Evolutionary conservation across 768 basidiomycete species (phyloP).

Genomic region (Strobilomyces confusus): DNA sequence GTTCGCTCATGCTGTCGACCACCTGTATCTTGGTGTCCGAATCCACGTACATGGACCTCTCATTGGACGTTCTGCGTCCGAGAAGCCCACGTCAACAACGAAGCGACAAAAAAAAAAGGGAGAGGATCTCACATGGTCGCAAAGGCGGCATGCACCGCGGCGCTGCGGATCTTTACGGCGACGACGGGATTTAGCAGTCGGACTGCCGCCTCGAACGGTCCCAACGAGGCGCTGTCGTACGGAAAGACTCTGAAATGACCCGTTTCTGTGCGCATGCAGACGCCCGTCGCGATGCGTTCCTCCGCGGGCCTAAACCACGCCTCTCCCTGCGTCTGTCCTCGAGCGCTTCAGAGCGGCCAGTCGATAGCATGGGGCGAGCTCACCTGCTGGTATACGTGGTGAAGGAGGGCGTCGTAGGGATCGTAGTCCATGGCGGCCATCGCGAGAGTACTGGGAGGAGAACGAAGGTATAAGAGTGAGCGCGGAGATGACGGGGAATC

Average conservation of each 20-base stretch:
- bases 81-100: not conserved
- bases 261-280: constrained; percentile 66
- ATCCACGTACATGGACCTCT: constrained; percentile 64
- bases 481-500: not conserved
- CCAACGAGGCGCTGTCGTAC: constrained; percentile 70
- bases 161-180: constrained; percentile 74
- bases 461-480: constrained; percentile 10
- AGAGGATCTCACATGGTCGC: constrained; percentile 51
- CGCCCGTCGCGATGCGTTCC: constrained; percentile 72
- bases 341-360: not conserved
- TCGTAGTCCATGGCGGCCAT: constrained; percentile 63
- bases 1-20: constrained; percentile 60
- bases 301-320: constrained; percentile 84
- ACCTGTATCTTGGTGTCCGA: constrained; percentile 83
- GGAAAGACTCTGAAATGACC: constrained; percentile 78
- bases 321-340: constrained; percentile 68
- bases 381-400: constrained; percentile 75
- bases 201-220: constrained; percentile 76
- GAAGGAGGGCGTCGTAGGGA: constrained; percentile 73
- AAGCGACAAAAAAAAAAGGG: not conserved
- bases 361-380: constrained; percentile 8
- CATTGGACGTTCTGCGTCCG: constrained; percentile 45
- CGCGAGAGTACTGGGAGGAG: not conserved
- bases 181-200: constrained; percentile 74
- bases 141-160: constrained; percentile 78